phyloP scores from a whole-genome alignment of 495 filamentous ascomycete species.

The Articulospora tetracladia region DNA sequence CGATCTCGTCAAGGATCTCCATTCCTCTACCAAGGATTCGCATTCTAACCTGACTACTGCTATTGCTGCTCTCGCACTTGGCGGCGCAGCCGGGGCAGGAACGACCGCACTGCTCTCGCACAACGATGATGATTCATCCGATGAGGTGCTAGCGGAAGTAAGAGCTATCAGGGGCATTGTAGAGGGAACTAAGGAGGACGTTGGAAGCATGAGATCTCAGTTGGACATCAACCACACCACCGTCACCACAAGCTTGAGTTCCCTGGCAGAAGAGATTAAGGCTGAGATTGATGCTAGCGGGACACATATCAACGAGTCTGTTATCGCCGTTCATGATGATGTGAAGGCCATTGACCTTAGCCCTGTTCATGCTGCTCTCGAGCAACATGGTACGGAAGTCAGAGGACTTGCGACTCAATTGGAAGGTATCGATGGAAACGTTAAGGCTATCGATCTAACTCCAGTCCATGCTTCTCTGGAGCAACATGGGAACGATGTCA shows the following conservation, averaged over 20 bases:
- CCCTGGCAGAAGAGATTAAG: slow-evolving; percentile 21
- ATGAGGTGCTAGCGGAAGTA: slow-evolving; percentile 18
- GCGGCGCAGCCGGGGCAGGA: slow-evolving; percentile 16
- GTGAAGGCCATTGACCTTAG: slow-evolving; percentile 8
- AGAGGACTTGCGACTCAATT: background rate
- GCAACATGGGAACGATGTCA: background rate
- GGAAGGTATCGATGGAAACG: slow-evolving; percentile 5
- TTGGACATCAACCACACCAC: slow-evolving; percentile 23
- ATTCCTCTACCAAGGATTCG: slow-evolving; percentile 8
- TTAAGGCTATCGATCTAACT: slow-evolving; percentile 5
- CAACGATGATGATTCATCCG: slow-evolving; percentile 1
- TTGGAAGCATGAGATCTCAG: slow-evolving; percentile 13
- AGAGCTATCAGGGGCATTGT: slow-evolving; percentile 14
- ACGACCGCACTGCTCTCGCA: background rate
- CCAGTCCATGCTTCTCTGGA: slow-evolving; percentile 11
- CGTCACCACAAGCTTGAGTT: slow-evolving; percentile 17
- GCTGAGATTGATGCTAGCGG: slow-evolving; percentile 22
- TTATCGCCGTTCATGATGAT: slow-evolving; percentile 7
- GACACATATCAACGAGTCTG: slow-evolving; percentile 10
- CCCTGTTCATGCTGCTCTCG: slow-evolving; percentile 4
- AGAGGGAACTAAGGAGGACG: slow-evolving; percentile 10
- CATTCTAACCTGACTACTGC: slow-evolving; percentile 3
- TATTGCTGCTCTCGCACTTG: slow-evolving; percentile 11
- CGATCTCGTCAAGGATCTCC: slow-evolving; percentile 17
- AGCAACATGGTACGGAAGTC: background rate